A percentile compares a stretch with the other conserved stretches of the same genome.
Evolutionary conservation across 495 filamentous ascomycete genomes (phyloP).

Genomic region (Sabuloglossum arenarium): DNA sequence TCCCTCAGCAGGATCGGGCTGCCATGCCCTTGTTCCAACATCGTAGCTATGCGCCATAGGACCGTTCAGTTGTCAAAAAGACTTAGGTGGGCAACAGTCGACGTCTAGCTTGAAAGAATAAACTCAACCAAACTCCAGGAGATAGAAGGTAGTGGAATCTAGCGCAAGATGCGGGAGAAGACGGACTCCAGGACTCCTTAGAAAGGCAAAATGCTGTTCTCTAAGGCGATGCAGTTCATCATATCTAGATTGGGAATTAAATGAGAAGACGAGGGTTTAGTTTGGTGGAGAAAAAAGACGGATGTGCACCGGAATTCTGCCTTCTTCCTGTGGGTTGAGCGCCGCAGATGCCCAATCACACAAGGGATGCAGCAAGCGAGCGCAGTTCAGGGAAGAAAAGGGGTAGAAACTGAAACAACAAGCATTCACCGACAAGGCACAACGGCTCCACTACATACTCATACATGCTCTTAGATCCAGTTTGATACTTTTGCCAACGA

Average conservation of each 20-base stretch:
- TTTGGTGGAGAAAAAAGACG: not conserved
- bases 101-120: not conserved
- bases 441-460: too few species aligned
- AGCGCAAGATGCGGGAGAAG: not conserved
- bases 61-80: not conserved
- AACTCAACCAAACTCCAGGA: not conserved
- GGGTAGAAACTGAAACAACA: not conserved
- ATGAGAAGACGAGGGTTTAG: not conserved
- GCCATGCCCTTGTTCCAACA: conserved; percentile 94
- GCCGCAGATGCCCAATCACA: not conserved
- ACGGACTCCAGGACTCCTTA: not conserved
- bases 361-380: not conserved
- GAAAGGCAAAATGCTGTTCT: not conserved
- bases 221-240: not conserved
- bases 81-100: not conserved
- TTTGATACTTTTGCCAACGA: not conserved
- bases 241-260: not conserved
- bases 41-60: conserved; percentile 90
- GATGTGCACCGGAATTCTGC: not conserved
- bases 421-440: too few species aligned
- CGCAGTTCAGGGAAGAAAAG: not conserved
- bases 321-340: not conserved
- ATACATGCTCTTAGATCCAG: not conserved
- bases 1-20: conserved; percentile 84
- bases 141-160: not conserved